A percentile compares a stretch with the other conserved stretches of the same genome.
These are phyloP conservation scores for Penicillium sp. DNA, from an alignment of 2,329 filamentous ascomycete species.

Conservation along the genomic window DNA sequence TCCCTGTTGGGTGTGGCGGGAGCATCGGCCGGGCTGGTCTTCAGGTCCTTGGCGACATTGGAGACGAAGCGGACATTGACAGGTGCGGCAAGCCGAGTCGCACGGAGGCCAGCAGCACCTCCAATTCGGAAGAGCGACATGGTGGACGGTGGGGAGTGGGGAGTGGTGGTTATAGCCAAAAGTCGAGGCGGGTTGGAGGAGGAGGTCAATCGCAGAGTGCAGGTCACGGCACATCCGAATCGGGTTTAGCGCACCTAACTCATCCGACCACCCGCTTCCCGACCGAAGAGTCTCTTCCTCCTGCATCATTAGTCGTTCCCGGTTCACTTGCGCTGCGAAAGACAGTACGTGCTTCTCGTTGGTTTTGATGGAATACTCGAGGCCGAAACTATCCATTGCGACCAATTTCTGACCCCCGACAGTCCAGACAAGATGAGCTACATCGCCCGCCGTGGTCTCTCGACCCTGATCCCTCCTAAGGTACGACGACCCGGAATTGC, in stretches of 20 bases:
- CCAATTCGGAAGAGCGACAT: conserved; percentile 72
- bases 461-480: conserved; percentile 99
- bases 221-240: conserved; percentile 42
- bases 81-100: conserved; percentile 37
- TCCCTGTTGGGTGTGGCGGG: conserved; percentile 46
- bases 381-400: conserved; percentile 13
- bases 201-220: conserved; percentile 42
- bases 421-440: conserved; percentile 79
- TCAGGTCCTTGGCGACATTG: conserved; percentile 54
- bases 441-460: conserved; percentile 87
- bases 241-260: conserved; percentile 43
- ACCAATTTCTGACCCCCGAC: conserved; percentile 35
- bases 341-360: conserved; percentile 36
- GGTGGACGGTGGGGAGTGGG: conserved; percentile 37
- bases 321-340: conserved; percentile 41
- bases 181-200: conserved; percentile 38
- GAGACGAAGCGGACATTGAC: conserved; percentile 47
- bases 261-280: conserved; percentile 47
- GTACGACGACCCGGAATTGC: conserved; percentile 58
- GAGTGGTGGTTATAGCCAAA: conserved; percentile 37
- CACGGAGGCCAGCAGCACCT: conserved; percentile 44
- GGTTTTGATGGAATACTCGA: conserved; percentile 5
- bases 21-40: conserved; percentile 55
- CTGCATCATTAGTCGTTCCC: conserved; percentile 41
- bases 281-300: conserved; percentile 42